Base-by-base conservation (phyloP, 1,284 basidiomycete species). In the Gomphus bonarii region DNA sequence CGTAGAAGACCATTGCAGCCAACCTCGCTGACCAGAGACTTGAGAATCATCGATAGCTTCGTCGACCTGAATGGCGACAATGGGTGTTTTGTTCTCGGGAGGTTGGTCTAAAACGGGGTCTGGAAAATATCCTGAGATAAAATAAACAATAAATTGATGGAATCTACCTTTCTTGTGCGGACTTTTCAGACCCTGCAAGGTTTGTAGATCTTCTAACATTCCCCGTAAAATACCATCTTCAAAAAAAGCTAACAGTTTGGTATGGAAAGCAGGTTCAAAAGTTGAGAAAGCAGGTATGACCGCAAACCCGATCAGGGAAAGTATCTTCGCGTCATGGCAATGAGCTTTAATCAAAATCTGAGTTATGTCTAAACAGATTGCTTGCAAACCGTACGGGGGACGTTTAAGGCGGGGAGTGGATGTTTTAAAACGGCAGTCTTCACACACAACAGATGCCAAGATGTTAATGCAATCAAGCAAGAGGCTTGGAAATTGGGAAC, bases 371-470 rank as follows among this genome's bases (percentile, higher is more conserved):
- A 88, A 68, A 2, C 75, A 76, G 36, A 82, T 64, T 3, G 77
- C 75, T 63, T 88, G 85, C 31, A 88, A 68, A 3, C 84, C 73
- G 63, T 85, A 79, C 1, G 84, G 81, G 12, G 85, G 85, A 33
- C 78, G 75, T 0, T 72, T 73, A 6, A 81, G 81, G 10, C 81
- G 75, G 16, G 81, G 77, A 28, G 70, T 72, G 12, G 74, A 67
- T 3, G 78, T 73, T 61, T 76, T 76, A 66, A 77, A 86, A 3
- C 84, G 81, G 66, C 84, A 86, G 63, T 88, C 85, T 59, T 87
- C 82, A 3, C 71, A 67, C 20, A 87, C 72, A 12, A 88, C 69
- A 2, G 85, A 85, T 3, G 75, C 71, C 11, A 88, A 72, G 40
- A 83, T 66, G 14, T 76, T 75, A n/a, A 88, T 76, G 64, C 82